phyloP scores from a whole-genome alignment of 2,329 filamentous ascomycete species.

The Boeremia lycopersici region DNA sequence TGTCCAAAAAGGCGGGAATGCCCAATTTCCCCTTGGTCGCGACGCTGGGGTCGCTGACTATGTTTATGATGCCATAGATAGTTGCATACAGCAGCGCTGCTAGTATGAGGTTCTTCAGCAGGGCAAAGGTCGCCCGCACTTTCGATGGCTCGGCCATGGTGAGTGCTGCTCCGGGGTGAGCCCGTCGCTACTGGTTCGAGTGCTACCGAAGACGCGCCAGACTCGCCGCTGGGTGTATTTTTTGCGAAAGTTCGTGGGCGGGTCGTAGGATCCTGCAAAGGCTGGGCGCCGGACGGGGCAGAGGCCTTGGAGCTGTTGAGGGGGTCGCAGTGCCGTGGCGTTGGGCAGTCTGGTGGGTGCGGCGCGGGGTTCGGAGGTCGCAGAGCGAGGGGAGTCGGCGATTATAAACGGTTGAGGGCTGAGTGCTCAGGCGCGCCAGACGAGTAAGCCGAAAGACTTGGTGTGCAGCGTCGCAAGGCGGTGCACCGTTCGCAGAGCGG shows the following conservation, averaged over 20 bases:
- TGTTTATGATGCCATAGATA: conserved; percentile 50
- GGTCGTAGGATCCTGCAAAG: neutral
- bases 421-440: conserved; percentile 3
- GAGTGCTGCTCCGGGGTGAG: conserved; percentile 19
- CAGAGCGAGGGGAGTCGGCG: neutral
- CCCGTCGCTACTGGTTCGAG: conserved; percentile 23
- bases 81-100: conserved; percentile 51
- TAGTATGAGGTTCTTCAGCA: conserved; percentile 52
- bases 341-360: neutral
- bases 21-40: conserved; percentile 50
- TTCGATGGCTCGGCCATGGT: conserved; percentile 46
- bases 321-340: conserved; percentile 2
- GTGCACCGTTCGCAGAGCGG: conserved; percentile 14
- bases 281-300: conserved; percentile 1
- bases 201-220: conserved; percentile 20
- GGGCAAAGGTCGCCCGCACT: conserved; percentile 41
- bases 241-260: neutral
- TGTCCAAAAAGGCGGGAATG: conserved; percentile 51
- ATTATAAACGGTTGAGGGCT: neutral
- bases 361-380: neutral
- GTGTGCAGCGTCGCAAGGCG: conserved; percentile 11
- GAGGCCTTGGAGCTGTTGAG: conserved; percentile 3
- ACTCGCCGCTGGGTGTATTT: neutral
- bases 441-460: neutral
- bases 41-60: conserved; percentile 50